Evolutionary conservation across 495 filamentous ascomycete genomes (phyloP), one percentile per base, ranked within the genome.

Genomic region (Daldinia concentrica): DNA sequence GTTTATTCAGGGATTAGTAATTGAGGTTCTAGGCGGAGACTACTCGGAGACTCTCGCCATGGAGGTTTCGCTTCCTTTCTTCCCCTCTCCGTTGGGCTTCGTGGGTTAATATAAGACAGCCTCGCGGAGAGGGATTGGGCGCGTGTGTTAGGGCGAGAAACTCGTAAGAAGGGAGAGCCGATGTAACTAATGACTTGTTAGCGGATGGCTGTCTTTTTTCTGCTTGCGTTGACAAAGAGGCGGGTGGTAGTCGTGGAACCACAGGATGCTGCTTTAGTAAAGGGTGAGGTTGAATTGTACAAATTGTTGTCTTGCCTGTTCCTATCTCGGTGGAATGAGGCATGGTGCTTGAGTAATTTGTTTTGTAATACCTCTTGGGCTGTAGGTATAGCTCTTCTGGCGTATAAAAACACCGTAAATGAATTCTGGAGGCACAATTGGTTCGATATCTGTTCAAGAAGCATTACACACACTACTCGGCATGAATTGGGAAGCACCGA

Each of bases 211-310:
- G 29, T 2, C 12, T 26, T 19, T 36, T 36, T 36, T 36, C 12
- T 36, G 2, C 34, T 36, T 36, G 34, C 11, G 34, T 24, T 48
- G 43, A 24, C 22, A 48, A 34, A 58, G 37, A 14, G 24, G 57
- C 36, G 57, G 45, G 57, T 60, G 4, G 57, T 43, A 60, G 37
- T 22, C 30, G 57, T 60, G 57, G 27, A 60, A 43, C 57, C 36
- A 60, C n/a, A 29, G 22, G 27, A 26, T 39, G 36, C 15, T 19
- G 36, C 15, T 9, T 60, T 45, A 9, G 19, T 48, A 22, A 48
- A 48, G 22, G 11, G 43, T 1, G 7, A 24, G 7, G 9, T 48
- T 22, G 8, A 24, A 48, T 19, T 48, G 34, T 24, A 24, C 43
- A 14, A 14, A 12, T 24, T 22, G 19, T 48, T 48, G 19, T 24